Base-by-base conservation (phyloP, 306 rosid genomes). In the Argentina anserina region DNA sequence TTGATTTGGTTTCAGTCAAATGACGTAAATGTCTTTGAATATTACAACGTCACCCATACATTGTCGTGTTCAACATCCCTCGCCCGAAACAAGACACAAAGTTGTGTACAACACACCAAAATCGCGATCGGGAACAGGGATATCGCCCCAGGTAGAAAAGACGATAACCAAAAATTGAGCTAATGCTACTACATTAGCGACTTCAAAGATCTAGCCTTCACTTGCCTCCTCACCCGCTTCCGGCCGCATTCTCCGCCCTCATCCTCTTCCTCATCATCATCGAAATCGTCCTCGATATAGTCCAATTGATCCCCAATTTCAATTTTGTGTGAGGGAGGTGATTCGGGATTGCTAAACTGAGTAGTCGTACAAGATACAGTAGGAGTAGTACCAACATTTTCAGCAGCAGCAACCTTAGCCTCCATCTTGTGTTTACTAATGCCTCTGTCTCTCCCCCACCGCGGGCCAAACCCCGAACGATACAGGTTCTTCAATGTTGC, bases 401-500 rank as follows among this genome's bases (percentile, higher is more conserved):
- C 77, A 47, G 17, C 39, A 5, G 47, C 49, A 39, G 50, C 64
- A 39, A 55, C 73, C 6, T 65, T 76, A 26, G 61, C 36, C 49
- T 70, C 62, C 21, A 58, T 42, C 46, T 68, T 64, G 1, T 40
- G 64, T 0, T 43, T 77, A 2, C 55, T 75, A n/a, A 66, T 82
- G 14, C 96, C 87, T 72, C 93, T 75, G 3, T 78, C 70, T 21
- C 84, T 84, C 0, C 88, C 85, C 98, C 96, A 89, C 17, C 31
- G 25, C 0, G 98, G 98, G 4, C 90, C 93, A 20, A 93, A 90
- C 62, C 98, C 98, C 0, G 98, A 93, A 81, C 90, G 90, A 5
- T 86, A 68, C 3, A 90, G 96, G 70, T 83, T 89, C 47, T 42
- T 42, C 47, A 13, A 13, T 5, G 17, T 17, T 14, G 47, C 15